Evolutionary conservation across 371 early-diverging fungal species (phyloP).

Genomic region (Apophysomyces ossiformis): DNA sequence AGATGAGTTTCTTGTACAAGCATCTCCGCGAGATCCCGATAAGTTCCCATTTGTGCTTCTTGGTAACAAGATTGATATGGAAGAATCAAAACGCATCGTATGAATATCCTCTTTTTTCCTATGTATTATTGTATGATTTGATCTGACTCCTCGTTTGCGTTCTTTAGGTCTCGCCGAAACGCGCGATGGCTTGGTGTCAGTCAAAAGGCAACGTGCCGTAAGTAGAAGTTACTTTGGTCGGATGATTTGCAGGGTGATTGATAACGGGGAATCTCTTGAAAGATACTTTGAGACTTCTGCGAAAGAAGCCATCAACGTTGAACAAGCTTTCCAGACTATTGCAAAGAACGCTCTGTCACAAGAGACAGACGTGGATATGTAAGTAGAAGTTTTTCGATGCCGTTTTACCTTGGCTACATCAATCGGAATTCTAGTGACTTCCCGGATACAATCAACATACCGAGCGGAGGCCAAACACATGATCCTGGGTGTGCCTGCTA

Average conservation of each 20-base stretch:
- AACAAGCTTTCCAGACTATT: conserved; percentile 92
- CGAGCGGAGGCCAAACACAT: conserved; percentile 28
- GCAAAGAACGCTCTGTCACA: conserved; percentile 92
- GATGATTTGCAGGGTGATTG: not conserved
- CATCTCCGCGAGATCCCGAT: conserved; percentile 91
- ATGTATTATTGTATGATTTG: not conserved
- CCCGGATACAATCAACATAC: conserved; percentile 40
- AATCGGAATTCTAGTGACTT: conserved; percentile 35
- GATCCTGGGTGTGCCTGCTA: conserved; percentile 44
- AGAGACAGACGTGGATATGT: conserved; percentile 84
- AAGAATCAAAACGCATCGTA: conserved; percentile 91
- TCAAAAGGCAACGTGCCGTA: conserved; percentile 91
- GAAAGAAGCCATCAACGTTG: conserved; percentile 96
- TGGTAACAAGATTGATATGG: conserved; percentile 98
- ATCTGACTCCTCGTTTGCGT: not conserved
- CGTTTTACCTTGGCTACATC: not conserved
- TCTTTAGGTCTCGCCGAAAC: conserved; percentile 82
- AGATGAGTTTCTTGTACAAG: conserved; percentile 95
- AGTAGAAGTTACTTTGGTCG: conserved; percentile 15
- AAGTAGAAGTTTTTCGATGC: conserved; percentile 17
- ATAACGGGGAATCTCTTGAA: conserved; percentile 9
- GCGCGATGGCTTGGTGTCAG: conserved; percentile 95
- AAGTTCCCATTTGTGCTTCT: conserved; percentile 97
- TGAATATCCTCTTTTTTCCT: not conserved
- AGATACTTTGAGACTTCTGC: conserved; percentile 61